Percentiles rank a stretch among this genome's conserved stretches.
Conservation (phyloP, 768 basidiomycete species). For the Pisolithus albus region DNA sequence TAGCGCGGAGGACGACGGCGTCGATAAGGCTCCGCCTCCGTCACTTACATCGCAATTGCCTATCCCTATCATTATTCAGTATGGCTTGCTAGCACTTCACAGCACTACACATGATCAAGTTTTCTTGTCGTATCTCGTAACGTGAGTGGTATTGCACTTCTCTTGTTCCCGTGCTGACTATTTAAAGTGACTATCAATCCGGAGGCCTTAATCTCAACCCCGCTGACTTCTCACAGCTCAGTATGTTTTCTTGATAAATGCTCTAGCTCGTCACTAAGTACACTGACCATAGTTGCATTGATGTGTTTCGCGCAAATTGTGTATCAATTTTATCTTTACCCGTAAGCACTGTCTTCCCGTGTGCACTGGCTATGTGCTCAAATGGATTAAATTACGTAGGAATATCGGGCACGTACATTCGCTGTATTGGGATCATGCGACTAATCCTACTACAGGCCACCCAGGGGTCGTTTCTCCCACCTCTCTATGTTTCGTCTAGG, state of each 20-base stretch:
- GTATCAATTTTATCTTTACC: conserved; percentile 88
- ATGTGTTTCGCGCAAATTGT: conserved; percentile 94
- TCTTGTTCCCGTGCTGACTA: background rate
- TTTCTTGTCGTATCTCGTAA: conserved; percentile 84
- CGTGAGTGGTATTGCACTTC: conserved; percentile 13
- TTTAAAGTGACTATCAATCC: conserved; percentile 60
- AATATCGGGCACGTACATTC: conserved; percentile 52
- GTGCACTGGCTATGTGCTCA: background rate
- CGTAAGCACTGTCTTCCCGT: conserved; percentile 42
- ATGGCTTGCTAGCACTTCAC: conserved; percentile 83
- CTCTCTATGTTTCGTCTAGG: conserved; percentile 88
- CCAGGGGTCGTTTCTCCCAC: conserved; percentile 76
- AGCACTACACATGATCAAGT: conserved; percentile 87
- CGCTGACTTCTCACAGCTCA: conserved; percentile 87
- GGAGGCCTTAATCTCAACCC: conserved; percentile 93
- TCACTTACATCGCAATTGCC: conserved; percentile 74
- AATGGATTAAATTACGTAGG: conserved; percentile 25
- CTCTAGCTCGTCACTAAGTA: conserved; percentile 2
- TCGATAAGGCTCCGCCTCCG: conserved; percentile 60
- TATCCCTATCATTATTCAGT: conserved; percentile 80
- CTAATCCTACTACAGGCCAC: conserved; percentile 45
- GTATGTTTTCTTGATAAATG: conserved; percentile 34
- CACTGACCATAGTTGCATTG: conserved; percentile 57
- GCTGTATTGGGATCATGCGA: background rate
- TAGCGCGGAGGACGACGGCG: conserved; percentile 33